Conservation (phyloP, 768 basidiomycete species). For the Pisolithus tinctorius region DNA sequence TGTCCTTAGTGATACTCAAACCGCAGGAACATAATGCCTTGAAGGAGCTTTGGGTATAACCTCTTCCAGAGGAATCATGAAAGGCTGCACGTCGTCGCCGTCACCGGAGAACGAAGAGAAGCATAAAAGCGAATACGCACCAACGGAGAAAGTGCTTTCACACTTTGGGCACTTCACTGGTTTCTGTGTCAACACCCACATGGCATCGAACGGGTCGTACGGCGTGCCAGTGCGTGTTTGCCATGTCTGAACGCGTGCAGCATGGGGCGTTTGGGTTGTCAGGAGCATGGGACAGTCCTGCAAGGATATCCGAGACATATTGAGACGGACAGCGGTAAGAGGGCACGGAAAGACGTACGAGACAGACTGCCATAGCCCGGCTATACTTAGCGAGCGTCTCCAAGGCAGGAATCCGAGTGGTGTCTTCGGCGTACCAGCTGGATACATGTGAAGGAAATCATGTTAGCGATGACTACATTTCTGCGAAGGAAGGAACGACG, state of each 20-base stretch:
- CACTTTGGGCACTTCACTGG: slow-evolving; percentile 27
- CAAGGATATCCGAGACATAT: too few species aligned
- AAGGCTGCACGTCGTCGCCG: slow-evolving; percentile 25
- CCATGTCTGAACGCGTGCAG: slow-evolving; percentile 5
- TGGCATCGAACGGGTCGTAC: slow-evolving; percentile 25
- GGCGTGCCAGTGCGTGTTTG: slow-evolving; percentile 6
- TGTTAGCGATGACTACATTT: background rate
- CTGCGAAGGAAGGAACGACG: background rate
- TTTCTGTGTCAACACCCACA: slow-evolving; percentile 10
- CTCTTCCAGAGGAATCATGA: slow-evolving; percentile 30
- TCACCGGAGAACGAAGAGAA: background rate
- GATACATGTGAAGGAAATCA: background rate
- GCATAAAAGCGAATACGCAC: slow-evolving; percentile 16
- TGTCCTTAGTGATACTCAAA: slow-evolving; percentile 30
- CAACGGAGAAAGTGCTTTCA: background rate
- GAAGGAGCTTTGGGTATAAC: slow-evolving; percentile 43
- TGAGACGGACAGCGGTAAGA: background rate
- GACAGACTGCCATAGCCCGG: background rate
- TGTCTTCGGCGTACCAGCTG: slow-evolving; percentile 1
- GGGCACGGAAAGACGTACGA: background rate
- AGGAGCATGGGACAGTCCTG: background rate
- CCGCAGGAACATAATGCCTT: slow-evolving; percentile 29
- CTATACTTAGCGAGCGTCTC: background rate
- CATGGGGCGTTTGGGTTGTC: background rate
- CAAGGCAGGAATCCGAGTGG: background rate